These are phyloP conservation scores for Eleusine coracana DNA, from an alignment of 176 grass and related monocot genomes.

Conservation along the genomic window DNA sequence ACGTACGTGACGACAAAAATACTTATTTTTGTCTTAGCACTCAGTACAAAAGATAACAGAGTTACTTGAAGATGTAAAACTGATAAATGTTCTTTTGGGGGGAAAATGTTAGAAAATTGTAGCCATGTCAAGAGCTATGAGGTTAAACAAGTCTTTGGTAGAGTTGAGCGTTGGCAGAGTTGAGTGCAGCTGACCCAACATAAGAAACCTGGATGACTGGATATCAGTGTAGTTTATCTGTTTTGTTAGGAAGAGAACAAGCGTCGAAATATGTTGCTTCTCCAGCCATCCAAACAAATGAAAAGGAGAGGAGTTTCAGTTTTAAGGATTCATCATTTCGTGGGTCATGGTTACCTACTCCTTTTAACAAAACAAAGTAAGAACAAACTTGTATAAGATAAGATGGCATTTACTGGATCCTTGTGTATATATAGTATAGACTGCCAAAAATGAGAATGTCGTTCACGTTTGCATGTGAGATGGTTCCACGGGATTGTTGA, in stretches of 20 bases:
- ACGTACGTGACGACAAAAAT: constrained; percentile 1
- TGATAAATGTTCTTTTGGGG: not conserved
- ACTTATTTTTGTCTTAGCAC: too few species aligned
- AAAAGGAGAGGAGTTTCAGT: not conserved
- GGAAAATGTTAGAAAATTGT: too few species aligned
- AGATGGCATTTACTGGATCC: too few species aligned
- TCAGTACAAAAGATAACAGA: constrained; percentile 5
- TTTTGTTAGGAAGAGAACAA: constrained; percentile 23
- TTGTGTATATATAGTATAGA: too few species aligned
- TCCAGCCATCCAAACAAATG: constrained; percentile 6
- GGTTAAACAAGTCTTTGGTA: constrained; percentile 2
- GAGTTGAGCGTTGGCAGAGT: too few species aligned
- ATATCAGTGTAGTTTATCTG: not conserved
- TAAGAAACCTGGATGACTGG: constrained; percentile 23
- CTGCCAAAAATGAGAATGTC: constrained; percentile 14
- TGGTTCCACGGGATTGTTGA: constrained; percentile 30
- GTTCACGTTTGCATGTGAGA: constrained; percentile 38
- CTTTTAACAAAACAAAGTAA: too few species aligned
- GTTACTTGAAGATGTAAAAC: not conserved
- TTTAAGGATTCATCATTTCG: constrained; percentile 19
- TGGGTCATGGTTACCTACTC: too few species aligned
- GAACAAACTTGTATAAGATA: too few species aligned
- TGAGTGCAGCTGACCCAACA: constrained; percentile 35
- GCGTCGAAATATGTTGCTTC: constrained; percentile 18
- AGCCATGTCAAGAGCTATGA: too few species aligned